A percentile compares a stretch with the other conserved stretches of the same genome.
Evolutionary conservation across 305 asterid genomes (phyloP).

Genomic region (Fraxinus latifolia): DNA sequence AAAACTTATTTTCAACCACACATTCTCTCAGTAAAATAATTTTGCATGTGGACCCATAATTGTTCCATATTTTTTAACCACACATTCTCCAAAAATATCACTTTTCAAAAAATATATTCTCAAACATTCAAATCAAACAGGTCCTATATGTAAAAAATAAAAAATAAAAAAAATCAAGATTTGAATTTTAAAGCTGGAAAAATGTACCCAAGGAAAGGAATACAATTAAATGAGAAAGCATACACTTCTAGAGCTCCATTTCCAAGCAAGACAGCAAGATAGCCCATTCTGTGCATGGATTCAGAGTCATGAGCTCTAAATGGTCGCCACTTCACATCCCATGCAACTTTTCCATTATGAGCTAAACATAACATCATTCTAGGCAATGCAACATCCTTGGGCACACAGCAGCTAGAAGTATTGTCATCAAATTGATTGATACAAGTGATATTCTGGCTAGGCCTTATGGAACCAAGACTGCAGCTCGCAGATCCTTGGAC

Average conservation of each 20-base stretch:
- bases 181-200: neutral
- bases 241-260: slow-evolving; percentile 95
- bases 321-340: slow-evolving; percentile 97
- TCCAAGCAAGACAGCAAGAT: slow-evolving; percentile 89
- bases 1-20: too few relatives aligned
- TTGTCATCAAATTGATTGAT: slow-evolving; percentile 22
- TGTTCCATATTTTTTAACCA: too few relatives aligned
- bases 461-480: slow-evolving; percentile 24
- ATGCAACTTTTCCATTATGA: slow-evolving; percentile 85
- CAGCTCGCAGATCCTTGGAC: slow-evolving; percentile 22
- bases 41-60: too few relatives aligned
- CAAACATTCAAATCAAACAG: too few relatives aligned
- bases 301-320: slow-evolving; percentile 36
- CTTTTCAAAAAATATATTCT: too few relatives aligned
- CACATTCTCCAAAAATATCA: too few relatives aligned
- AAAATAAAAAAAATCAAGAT: neutral
- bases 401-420: slow-evolving; percentile 32
- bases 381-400: slow-evolving; percentile 65
- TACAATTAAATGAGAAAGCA: slow-evolving; percentile 28
- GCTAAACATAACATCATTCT: slow-evolving; percentile 81
- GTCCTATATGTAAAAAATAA: neutral
- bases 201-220: neutral
- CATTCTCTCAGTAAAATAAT: too few relatives aligned
- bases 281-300: slow-evolving; percentile 69
- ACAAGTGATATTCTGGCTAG: slow-evolving; percentile 25